Conservation (phyloP, 2,329 filamentous ascomycete species). For the Colletotrichum sublineola region DNA sequence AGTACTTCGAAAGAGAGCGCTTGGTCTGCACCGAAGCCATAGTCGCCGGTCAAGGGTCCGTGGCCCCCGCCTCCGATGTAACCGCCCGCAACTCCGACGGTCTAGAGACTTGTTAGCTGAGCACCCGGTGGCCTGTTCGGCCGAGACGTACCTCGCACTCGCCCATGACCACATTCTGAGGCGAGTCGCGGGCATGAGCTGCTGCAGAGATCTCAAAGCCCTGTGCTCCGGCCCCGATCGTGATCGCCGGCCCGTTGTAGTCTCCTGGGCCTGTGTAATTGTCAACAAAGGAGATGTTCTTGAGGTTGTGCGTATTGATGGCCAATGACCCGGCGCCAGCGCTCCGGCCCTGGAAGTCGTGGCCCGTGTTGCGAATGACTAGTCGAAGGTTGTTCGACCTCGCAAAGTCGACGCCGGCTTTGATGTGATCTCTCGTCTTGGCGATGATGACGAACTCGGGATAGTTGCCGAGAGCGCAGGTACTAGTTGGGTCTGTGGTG, state of each 20-base stretch:
- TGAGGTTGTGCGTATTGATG: slow-evolving; percentile 70
- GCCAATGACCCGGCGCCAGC: slow-evolving; percentile 71
- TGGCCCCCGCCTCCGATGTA: slow-evolving; percentile 72
- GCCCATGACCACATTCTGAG: slow-evolving; percentile 63
- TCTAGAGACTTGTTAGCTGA: slow-evolving; percentile 45
- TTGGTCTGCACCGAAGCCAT: slow-evolving; percentile 63
- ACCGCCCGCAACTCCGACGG: slow-evolving; percentile 72
- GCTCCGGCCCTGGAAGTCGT: slow-evolving; percentile 70
- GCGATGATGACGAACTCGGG: slow-evolving; percentile 51
- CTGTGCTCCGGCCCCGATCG: slow-evolving; percentile 66
- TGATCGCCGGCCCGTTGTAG: slow-evolving; percentile 67
- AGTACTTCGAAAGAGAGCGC: slow-evolving; percentile 62
- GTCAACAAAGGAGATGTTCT: slow-evolving; percentile 58
- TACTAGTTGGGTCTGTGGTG: slow-evolving; percentile 49
- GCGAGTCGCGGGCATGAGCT: slow-evolving; percentile 55
- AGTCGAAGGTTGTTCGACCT: slow-evolving; percentile 61
- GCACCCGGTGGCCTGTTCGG: not conserved
- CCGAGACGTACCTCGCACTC: slow-evolving; percentile 57
- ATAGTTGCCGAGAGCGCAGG: slow-evolving; percentile 57
- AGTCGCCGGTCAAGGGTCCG: slow-evolving; percentile 57
- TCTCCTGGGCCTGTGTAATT: slow-evolving; percentile 50
- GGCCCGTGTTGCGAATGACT: slow-evolving; percentile 69
- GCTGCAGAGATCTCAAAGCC: slow-evolving; percentile 59
- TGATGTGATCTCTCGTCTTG: slow-evolving; percentile 44
- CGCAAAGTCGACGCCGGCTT: slow-evolving; percentile 51